Base-by-base conservation (phyloP, 1,284 basidiomycete genomes). In the Boletus smithii region DNA sequence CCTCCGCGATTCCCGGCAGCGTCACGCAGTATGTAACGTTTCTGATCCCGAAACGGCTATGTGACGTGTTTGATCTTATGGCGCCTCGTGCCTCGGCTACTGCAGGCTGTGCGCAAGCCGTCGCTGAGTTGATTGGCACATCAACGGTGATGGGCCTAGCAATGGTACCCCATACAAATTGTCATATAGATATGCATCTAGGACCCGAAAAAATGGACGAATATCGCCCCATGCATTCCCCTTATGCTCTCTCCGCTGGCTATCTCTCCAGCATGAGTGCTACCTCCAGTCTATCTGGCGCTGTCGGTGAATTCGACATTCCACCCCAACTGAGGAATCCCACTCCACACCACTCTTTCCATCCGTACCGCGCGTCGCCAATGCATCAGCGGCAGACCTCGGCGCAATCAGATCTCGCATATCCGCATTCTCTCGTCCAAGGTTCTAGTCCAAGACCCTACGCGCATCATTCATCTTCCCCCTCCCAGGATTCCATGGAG, bases 241-340 rank as follows among this genome's bases (percentile, higher is more conserved):
- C 63, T 32, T 68, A 67, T 46, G 30, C 62, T 11, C 47, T 60
- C 37, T 46, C 64, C 22, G 40, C 51, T 18, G 39, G 54, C 18
- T 67, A 67, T 50, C 48, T 54, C 46, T 71, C 77, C 17, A 63
- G 56, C 50, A 63, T 72, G 54, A 59, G 57, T 22, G 69, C 53
- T 7, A 64, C 74, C 27, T 84, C 84, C 16, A 83, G 78, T 58
- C 67, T 87, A 47, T 77, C 75, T 16, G 80, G 80, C 48, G 81
- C 83, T 20, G 77, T 85, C 64, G 80, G 79, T 44, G 77, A 80
- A 47, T 59, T 74, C 5, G 70, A 69, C 53, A 65, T 76, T 44
- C 68, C 73, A 10, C 60, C 63, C 13, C 62, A 73, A n/a, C 58
- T 59, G 59, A 46, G 62, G 53, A 66, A 66, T 40, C 50, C 61